These are phyloP conservation scores for Paecilomyces dactylethromorphus DNA, from an alignment of 2,329 filamentous ascomycete species.

Conservation along the genomic window DNA sequence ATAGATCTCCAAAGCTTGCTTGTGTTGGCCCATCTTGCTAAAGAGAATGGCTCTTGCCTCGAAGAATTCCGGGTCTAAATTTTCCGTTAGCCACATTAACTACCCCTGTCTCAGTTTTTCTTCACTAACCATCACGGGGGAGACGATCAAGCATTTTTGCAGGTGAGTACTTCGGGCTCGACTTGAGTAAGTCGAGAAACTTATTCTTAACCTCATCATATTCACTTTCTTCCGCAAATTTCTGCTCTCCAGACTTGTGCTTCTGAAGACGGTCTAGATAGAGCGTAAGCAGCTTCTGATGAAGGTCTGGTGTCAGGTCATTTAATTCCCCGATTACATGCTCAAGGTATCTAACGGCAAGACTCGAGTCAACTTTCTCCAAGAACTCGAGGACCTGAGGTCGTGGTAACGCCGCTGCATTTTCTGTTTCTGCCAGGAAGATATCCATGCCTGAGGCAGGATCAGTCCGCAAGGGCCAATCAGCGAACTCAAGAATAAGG, in stretches of 20 bases:
- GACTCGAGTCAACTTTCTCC: constrained; percentile 57
- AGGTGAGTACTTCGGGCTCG: constrained; percentile 74
- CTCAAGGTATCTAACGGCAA: constrained; percentile 80
- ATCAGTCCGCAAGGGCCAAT: constrained; percentile 73
- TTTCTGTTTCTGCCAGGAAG: constrained; percentile 88
- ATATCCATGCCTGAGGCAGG: constrained; percentile 81
- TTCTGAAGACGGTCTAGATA: constrained; percentile 52
- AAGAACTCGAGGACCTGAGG: constrained; percentile 70
- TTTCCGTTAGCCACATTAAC: neutral
- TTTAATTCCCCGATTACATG: constrained; percentile 84
- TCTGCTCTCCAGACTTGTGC: constrained; percentile 28
- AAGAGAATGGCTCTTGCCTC: constrained; percentile 86
- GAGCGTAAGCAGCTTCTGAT: constrained; percentile 73
- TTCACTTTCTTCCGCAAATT: constrained; percentile 34
- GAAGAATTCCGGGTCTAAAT: constrained; percentile 71
- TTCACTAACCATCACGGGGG: constrained; percentile 64
- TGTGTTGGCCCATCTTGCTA: constrained; percentile 91
- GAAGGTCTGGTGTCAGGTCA: constrained; percentile 77
- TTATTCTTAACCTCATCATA: constrained; percentile 57
- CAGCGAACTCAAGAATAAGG: constrained; percentile 82
- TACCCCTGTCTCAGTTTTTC: neutral
- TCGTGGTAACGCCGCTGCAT: constrained; percentile 81
- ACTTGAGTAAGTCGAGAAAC: constrained; percentile 67
- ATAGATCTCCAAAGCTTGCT: constrained; percentile 93
- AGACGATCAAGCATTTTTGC: constrained; percentile 70